These are phyloP conservation scores for Cucumis hystrix DNA, from an alignment of 306 rosid species.

Conservation along the genomic window DNA sequence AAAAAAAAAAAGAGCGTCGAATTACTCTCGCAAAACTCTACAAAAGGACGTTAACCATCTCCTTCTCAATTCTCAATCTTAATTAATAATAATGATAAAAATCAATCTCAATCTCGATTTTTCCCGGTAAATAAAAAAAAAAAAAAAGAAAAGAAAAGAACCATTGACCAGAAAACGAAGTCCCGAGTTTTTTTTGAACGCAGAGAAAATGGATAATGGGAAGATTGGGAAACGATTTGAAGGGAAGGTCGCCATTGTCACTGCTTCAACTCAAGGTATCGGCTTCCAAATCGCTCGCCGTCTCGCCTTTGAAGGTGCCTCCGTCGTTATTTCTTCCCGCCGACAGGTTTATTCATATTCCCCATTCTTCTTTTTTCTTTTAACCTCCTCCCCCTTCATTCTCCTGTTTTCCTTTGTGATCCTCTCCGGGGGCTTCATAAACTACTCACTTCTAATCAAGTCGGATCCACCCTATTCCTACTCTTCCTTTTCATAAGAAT, in stretches of 20 bases:
- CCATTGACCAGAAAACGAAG: neutral
- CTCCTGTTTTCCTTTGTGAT: neutral
- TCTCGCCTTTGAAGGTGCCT: conserved; percentile 85
- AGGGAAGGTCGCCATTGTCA: conserved; percentile 71
- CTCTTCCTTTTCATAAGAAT: neutral
- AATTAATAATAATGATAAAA: too few relatives aligned
- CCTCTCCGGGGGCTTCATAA: neutral
- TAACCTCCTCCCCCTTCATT: neutral
- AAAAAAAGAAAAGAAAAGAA: too few relatives aligned
- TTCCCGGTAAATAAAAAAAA: neutral
- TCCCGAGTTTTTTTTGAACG: neutral
- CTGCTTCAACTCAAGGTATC: conserved; percentile 95
- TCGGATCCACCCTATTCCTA: neutral
- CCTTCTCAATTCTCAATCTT: too few relatives aligned
- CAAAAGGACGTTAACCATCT: too few relatives aligned
- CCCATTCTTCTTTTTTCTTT: neutral
- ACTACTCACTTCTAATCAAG: neutral
- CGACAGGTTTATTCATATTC: conserved; percentile 36
- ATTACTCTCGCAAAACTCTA: too few relatives aligned
- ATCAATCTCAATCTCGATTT: too few relatives aligned
- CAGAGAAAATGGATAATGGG: conserved; percentile 22
- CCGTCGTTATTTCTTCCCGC: conserved; percentile 85
- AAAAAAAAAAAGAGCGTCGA: too few relatives aligned
- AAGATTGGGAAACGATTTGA: conserved; percentile 43
- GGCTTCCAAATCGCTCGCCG: conserved; percentile 80